Base-by-base conservation (phyloP, 164 flowering plant species). In the Aristolochia californica region DNA sequence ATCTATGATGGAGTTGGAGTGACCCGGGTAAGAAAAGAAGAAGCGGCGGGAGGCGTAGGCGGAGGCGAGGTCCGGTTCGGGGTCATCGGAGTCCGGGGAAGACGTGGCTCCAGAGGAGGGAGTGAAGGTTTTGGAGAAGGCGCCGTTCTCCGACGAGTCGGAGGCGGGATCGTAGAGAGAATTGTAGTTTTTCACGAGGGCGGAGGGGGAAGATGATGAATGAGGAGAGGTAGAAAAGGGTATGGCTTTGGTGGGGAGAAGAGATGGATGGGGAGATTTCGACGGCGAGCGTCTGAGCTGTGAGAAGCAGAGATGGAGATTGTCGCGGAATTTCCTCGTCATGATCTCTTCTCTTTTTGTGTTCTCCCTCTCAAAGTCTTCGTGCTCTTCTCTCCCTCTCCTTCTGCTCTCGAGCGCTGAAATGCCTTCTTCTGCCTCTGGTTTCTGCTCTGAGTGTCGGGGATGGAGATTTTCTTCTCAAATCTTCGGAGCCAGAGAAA, bases 241-340 rank as follows among this genome's bases (percentile, higher is more conserved):
- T 18, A 0, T 16, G 49, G 21, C 1, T 16, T 16, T 7, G 13
- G 49, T 3, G 1, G n/a, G 47, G 8, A 10, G 60, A 43, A 44
- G 60, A 43, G 44, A 30, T 4, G 26, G 8, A 11, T 14, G 48
- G 13, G 24, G 34, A 44, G 2, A 17, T 16, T 13, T 13, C 18
- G 43, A n/a, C 10, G 43, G 73, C 7, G 75, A 61, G 63, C 77
- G 70, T 57, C 67, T 70, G 61, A 70, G 63, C 28, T 68, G 76
- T 45, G 83, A 63, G 78, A 81, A 75, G 68, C 82, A 83, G 52
- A 72, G 74, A 45, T 75, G 62, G 58, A 81, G 59, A 62, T 77
- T 75, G 55, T 75, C 78, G 78, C 27, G 14, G 74, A 27, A 24
- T 34, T 70, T 4, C 81, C 75, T 74, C 63, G 65, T 65, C 38